Evolutionary conservation across 768 basidiomycete genomes (phyloP), one percentile per base, ranked within the genome.

Genomic region (Sistotremastrum suecicum): DNA sequence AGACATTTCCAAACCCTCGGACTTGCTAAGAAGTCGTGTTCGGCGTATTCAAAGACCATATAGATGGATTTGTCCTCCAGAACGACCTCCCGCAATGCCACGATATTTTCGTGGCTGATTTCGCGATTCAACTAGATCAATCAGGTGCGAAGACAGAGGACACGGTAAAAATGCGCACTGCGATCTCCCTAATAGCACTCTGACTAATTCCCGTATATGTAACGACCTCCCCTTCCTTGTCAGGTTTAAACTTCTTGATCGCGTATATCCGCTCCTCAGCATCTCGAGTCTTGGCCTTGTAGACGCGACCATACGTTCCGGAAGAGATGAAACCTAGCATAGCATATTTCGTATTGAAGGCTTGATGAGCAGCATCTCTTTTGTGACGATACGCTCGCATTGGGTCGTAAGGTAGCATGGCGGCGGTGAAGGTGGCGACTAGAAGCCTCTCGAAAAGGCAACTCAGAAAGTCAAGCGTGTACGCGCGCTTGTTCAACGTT

Each of bases 171-270:
- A 29, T 20, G 67, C 84, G 54, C 52, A 91, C 91, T 45, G 92
- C 87, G 52, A 98, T 98, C 63, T 99, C 95, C 48, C 95, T 72
- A 54, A 90, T 88, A 3, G 94, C 95, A 63, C 89, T 94, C 66
- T 99, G 95, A 60, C 88, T 92, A 54, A 99, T 90, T 2, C 94
- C 95, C 7, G 94, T 97, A 60, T 98, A 99, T 0, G 90, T 90
- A 43, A 83, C 66, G 1, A 91, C 80, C 58, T 98, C 95, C 20
- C 94, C 94, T 66, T 99, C 95, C 63, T 98, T 98, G 71, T 99
- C 95, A 0, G 94, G 95, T 59, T 99, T 99, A 70, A 98, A 98
- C 63, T 98, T 99, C 71, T 99, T 99, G 67, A 99, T 98, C 5
- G 95, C 95, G 54, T 91, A 83, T 41, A 94, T 72, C 51, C 66